Conservation (phyloP, 192 early-diverging fungal genomes). For the Backusella australiensis region DNA sequence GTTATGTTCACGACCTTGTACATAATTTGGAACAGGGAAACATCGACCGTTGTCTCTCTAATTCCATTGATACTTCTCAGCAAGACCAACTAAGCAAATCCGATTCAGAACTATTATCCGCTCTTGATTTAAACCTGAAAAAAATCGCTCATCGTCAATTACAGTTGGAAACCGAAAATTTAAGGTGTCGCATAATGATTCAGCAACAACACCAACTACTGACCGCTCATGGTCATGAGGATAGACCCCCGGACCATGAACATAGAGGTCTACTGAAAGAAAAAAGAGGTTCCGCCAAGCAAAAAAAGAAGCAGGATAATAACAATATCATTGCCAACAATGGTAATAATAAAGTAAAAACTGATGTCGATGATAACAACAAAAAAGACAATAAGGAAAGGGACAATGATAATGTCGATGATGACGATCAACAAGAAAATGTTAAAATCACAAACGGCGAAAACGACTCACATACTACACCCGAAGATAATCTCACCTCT, state of each 20-base stretch:
- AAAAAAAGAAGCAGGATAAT: neutral
- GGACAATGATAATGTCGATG: neutral
- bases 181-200: slow-evolving; percentile 29
- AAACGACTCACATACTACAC: slow-evolving; percentile 10
- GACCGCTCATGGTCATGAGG: slow-evolving; percentile 15
- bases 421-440: neutral
- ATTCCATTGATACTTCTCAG: neutral
- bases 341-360: neutral
- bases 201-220: slow-evolving; percentile 28
- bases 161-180: slow-evolving; percentile 32
- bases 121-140: slow-evolving; percentile 21
- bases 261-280: neutral
- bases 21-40: slow-evolving; percentile 13
- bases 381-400: neutral
- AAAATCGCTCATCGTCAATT: slow-evolving; percentile 29
- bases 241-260: neutral
- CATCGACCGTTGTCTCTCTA: slow-evolving; percentile 11
- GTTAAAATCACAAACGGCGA: neutral
- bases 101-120: neutral
- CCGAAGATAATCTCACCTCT: slow-evolving; percentile 28
- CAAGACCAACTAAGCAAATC: slow-evolving; percentile 18
- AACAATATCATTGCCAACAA: neutral
- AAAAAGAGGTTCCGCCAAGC: neutral
- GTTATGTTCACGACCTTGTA: slow-evolving; percentile 10
- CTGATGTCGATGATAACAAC: neutral